phyloP scores from a whole-genome alignment of 2,329 filamentous ascomycete genomes.

The Ophiobolus disseminans region DNA sequence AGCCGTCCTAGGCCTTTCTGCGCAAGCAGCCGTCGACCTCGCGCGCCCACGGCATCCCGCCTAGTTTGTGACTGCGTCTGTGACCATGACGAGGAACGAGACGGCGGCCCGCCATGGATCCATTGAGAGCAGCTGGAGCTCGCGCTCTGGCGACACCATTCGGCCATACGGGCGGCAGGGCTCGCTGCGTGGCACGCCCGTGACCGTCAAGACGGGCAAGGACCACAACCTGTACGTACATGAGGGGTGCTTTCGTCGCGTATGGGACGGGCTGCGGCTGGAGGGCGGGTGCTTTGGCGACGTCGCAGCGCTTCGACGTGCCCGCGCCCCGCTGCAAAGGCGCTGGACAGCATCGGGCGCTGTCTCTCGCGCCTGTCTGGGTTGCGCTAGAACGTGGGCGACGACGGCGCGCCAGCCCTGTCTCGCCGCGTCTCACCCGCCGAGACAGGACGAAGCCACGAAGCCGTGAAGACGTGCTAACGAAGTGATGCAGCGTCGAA shows the following conservation, averaged over 20 bases:
- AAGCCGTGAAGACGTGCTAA: constrained; percentile 31
- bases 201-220: constrained; percentile 64
- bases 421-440: constrained; percentile 29
- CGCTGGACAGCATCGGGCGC: background rate
- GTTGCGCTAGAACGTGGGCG: constrained; percentile 12
- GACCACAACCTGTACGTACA: constrained; percentile 54
- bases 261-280: constrained; percentile 5
- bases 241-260: constrained; percentile 13
- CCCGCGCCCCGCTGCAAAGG: constrained; percentile 8
- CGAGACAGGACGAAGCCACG: constrained; percentile 20
- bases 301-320: constrained; percentile 24
- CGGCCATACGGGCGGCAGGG: constrained; percentile 54
- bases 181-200: constrained; percentile 46
- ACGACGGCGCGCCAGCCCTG: constrained; percentile 28
- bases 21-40: constrained; percentile 38
- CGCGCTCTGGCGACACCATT: constrained; percentile 70
- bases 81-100: constrained; percentile 71
- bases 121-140: constrained; percentile 70
- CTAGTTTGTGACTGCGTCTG: constrained; percentile 20
- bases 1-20: constrained; percentile 45
- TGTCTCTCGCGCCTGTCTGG: constrained; percentile 10
- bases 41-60: constrained; percentile 24
- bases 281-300: constrained; percentile 10
- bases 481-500: constrained; percentile 48
- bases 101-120: constrained; percentile 69